These are phyloP conservation scores for Lipomyces oligophaga DNA, from an alignment of 805 yeast genomes.

Conservation along the genomic window DNA sequence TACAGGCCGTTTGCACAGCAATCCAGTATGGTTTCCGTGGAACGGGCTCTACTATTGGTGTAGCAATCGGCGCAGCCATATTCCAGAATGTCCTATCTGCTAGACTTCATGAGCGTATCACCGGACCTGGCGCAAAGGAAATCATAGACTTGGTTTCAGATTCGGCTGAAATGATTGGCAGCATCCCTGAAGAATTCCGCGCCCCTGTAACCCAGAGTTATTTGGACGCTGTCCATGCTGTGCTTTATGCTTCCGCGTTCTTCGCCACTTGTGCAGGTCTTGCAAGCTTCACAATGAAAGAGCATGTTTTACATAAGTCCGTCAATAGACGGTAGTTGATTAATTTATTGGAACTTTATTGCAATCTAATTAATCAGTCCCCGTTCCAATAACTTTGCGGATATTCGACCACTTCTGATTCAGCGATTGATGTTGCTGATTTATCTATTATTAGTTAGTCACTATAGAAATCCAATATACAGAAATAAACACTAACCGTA, in stretches of 20 bases:
- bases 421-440: slow-evolving; percentile 34
- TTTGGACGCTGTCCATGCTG: slow-evolving; percentile 23
- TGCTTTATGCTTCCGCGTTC: slow-evolving; percentile 13
- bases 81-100: slow-evolving; percentile 45
- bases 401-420: slow-evolving; percentile 38
- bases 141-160: slow-evolving; percentile 19
- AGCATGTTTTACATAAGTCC: slow-evolving; percentile 19
- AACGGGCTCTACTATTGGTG: slow-evolving; percentile 79
- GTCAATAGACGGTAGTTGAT: slow-evolving; percentile 7
- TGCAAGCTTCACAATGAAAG: slow-evolving; percentile 21
- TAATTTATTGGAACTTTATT: too few species aligned
- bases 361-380: background rate
- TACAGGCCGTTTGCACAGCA: slow-evolving; percentile 85
- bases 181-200: slow-evolving; percentile 12
- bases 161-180: slow-evolving; percentile 14
- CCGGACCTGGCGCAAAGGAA: slow-evolving; percentile 22
- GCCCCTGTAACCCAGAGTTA: slow-evolving; percentile 12
- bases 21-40: slow-evolving; percentile 85
- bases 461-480: background rate
- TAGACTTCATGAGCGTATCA: slow-evolving; percentile 27
- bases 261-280: slow-evolving; percentile 11
- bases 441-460: slow-evolving; percentile 18
- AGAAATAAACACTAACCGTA: slow-evolving; percentile 8
- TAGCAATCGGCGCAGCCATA: slow-evolving; percentile 55
- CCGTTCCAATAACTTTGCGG: slow-evolving; percentile 32